Conservation (phyloP, 2,329 filamentous ascomycete species). For the Fusarium succisae region DNA sequence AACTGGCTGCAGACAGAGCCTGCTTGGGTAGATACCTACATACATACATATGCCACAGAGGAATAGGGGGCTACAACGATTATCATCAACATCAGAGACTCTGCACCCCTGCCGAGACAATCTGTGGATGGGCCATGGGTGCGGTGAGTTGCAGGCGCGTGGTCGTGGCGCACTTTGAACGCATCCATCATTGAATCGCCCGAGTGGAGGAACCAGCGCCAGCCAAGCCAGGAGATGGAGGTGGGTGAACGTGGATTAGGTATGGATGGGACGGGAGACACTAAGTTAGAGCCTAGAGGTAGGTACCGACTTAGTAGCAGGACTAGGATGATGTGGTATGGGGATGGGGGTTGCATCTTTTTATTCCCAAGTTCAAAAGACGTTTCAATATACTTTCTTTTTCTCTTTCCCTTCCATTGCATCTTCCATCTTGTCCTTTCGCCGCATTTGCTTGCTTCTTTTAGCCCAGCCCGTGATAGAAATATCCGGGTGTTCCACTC, state of each 20-base stretch:
- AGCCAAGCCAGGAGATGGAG: background rate
- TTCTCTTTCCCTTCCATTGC: conserved; percentile 1
- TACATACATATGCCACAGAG: background rate
- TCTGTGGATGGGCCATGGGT: conserved; percentile 2
- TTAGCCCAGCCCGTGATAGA: conserved; percentile 21
- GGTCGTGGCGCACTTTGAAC: conserved; percentile 32
- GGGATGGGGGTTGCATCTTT: conserved; percentile 15
- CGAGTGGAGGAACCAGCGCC: conserved; percentile 12
- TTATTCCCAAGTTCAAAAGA: conserved; percentile 24
- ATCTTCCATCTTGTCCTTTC: background rate
- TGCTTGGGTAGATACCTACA: background rate
- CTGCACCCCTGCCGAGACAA: conserved; percentile 9
- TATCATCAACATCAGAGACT: background rate
- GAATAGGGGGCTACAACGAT: conserved; percentile 21
- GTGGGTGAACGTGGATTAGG: background rate
- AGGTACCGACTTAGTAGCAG: background rate
- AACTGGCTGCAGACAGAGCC: background rate
- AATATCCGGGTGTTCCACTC: conserved; percentile 28
- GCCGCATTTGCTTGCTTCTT: background rate
- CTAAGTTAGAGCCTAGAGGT: conserved; percentile 1
- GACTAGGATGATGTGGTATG: background rate
- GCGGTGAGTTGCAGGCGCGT: conserved; percentile 10
- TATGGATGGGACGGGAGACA: background rate
- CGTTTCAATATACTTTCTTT: conserved; percentile 12
- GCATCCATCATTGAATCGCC: conserved; percentile 25